Percentiles rank a stretch among this genome's conserved stretches.
Evolutionary conservation across 1,284 basidiomycete genomes (phyloP).

Genomic region (Trichosporon asahii): DNA sequence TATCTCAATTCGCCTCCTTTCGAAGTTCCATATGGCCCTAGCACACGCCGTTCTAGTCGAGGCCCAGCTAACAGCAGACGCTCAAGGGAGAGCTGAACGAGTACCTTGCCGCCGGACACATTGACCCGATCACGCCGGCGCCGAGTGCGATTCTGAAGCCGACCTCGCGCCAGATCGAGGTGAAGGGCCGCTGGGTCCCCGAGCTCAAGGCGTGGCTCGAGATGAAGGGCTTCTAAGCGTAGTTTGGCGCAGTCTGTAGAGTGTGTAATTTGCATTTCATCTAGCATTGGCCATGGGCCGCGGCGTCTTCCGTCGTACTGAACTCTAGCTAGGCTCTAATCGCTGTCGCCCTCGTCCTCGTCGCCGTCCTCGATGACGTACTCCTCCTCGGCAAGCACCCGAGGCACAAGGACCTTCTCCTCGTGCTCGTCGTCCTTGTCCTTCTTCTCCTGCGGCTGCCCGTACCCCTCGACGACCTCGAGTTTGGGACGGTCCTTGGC

Average conservation of each 20-base stretch:
- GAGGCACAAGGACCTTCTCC: neutral
- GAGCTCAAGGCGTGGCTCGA: constrained; percentile 43
- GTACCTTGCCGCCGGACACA: constrained; percentile 34
- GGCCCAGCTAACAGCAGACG: constrained; percentile 22
- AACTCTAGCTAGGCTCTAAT: neutral
- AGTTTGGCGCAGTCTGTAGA: neutral
- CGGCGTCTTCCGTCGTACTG: neutral
- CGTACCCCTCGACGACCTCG: constrained; percentile 1
- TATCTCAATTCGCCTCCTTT: too few species aligned
- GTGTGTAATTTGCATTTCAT: constrained; percentile 7
- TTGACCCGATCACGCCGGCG: constrained; percentile 36
- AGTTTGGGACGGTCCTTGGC: neutral
- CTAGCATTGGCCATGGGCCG: neutral
- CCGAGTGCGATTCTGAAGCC: constrained; percentile 33
- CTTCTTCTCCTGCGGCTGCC: neutral
- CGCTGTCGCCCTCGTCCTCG: neutral
- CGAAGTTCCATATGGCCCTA: too few species aligned
- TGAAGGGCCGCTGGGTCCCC: constrained; percentile 40
- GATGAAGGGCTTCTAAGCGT: constrained; percentile 35
- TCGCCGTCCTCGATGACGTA: neutral
- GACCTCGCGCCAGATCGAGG: constrained; percentile 37
- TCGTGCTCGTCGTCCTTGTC: constrained; percentile 5
- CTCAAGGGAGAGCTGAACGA: constrained; percentile 34
- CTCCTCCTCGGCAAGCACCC: neutral
- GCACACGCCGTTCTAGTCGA: too few species aligned